These are phyloP conservation scores for Pseudonitzschia multistriata DNA, from an alignment of 108 stramenopile genomes.

Conservation along the genomic window DNA sequence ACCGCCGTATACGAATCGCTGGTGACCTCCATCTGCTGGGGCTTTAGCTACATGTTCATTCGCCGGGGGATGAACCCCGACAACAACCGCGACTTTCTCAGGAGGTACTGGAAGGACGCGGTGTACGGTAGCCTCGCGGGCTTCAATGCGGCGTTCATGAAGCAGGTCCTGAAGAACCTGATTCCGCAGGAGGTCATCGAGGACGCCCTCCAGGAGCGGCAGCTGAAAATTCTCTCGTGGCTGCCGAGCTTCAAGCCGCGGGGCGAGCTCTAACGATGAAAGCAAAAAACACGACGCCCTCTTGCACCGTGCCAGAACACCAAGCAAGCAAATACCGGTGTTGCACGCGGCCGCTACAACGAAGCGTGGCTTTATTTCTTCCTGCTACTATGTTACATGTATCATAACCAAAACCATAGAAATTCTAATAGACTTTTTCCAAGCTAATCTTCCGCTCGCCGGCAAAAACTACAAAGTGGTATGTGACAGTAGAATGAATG, in stretches of 20 bases:
- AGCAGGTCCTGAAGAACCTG: conserved; percentile 84
- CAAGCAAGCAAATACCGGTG: no score
- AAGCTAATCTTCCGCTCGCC: no score
- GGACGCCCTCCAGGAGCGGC: conserved; percentile 43
- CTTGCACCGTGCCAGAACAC: no score
- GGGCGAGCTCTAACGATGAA: no score
- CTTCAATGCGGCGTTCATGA: conserved; percentile 89
- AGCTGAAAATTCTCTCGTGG: conserved; percentile 56
- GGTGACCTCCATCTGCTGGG: conserved; percentile 84
- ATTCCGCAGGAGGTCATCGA: conserved; percentile 78
- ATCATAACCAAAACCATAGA: no score
- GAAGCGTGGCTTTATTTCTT: no score
- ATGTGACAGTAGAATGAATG: no score
- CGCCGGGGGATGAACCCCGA: conserved; percentile 86
- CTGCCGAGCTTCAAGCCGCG: conserved; percentile 34
- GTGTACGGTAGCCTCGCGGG: conserved; percentile 89
- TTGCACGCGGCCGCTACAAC: no score
- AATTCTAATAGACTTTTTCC: no score
- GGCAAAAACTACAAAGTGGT: no score
- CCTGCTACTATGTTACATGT: no score
- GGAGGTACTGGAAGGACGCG: conserved; percentile 90
- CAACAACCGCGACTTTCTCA: conserved; percentile 64
- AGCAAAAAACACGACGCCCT: no score
- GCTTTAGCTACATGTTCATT: conserved; percentile 79
- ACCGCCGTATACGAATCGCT: conserved; percentile 82